Evolutionary conservation across 805 yeast species (phyloP).

Genomic region (Wickerhamomyces bisporus): DNA sequence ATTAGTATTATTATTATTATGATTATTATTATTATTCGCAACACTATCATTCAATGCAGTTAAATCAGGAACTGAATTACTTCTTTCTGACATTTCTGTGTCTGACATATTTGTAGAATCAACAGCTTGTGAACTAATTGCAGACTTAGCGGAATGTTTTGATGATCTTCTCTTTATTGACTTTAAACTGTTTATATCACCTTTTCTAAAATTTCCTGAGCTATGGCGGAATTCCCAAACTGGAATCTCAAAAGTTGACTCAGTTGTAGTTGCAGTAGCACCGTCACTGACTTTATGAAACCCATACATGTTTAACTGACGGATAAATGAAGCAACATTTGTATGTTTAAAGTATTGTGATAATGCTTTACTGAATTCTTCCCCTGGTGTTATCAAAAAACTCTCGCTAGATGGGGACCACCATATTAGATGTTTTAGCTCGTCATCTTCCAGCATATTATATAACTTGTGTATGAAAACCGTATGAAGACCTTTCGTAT

Average conservation of each 20-base stretch:
- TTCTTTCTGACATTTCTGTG: slow-evolving; percentile 18
- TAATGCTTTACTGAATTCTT: slow-evolving; percentile 73
- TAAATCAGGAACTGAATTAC: slow-evolving; percentile 15
- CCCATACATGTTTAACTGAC: slow-evolving; percentile 80
- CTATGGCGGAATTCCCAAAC: slow-evolving; percentile 89
- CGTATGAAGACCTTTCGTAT: slow-evolving; percentile 32
- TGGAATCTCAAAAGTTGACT: slow-evolving; percentile 14
- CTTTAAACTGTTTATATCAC: slow-evolving; percentile 69
- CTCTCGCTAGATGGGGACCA: slow-evolving; percentile 73
- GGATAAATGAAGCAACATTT: slow-evolving; percentile 71
- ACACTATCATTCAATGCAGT: slow-evolving; percentile 2
- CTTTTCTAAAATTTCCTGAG: slow-evolving; percentile 71
- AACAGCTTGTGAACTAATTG: slow-evolving; percentile 12
- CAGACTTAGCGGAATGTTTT: slow-evolving; percentile 22
- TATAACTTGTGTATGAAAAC: slow-evolving; percentile 86
- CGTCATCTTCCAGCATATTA: slow-evolving; percentile 80
- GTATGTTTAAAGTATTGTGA: slow-evolving; percentile 73
- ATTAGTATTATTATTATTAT: slow-evolving; percentile 4
- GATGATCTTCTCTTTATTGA: slow-evolving; percentile 76
- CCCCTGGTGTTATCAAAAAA: slow-evolving; percentile 78
- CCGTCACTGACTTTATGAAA: slow-evolving; percentile 58
- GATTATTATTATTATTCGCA: not conserved
- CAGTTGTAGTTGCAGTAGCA: slow-evolving; percentile 3
- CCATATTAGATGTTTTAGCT: slow-evolving; percentile 72
- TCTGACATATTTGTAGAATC: slow-evolving; percentile 12